Percentiles rank a stretch among this genome's conserved stretches.
These are phyloP conservation scores for Metschnikowia orientalis DNA, from an alignment of 805 yeast species.

Conservation along the genomic window DNA sequence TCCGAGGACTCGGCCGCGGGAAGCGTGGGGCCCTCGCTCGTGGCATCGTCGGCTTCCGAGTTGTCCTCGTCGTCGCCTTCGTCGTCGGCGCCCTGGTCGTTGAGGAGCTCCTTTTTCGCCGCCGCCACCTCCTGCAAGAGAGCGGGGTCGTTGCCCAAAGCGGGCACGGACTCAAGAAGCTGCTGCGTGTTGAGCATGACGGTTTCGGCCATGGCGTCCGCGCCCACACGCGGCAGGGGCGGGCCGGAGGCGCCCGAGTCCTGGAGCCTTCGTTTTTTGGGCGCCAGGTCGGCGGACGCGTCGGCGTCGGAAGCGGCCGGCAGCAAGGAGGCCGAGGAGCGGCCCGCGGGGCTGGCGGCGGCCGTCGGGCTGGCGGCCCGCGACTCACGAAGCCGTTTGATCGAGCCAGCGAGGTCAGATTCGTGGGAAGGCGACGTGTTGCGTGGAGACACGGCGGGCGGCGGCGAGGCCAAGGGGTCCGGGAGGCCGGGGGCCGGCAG, in stretches of 20 bases:
- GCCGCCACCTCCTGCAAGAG: constrained; percentile 1
- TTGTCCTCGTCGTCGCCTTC: constrained; percentile 8
- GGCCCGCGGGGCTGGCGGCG: too few species aligned
- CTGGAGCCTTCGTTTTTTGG: too few species aligned
- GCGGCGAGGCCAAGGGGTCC: too few species aligned
- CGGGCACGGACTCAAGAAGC: constrained; percentile 3
- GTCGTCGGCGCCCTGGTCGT: constrained; percentile 19
- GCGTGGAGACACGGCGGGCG: too few species aligned
- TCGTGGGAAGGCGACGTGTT: too few species aligned
- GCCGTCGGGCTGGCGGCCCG: too few species aligned
- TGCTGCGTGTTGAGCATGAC: constrained; percentile 1
- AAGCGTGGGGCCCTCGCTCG: not conserved
- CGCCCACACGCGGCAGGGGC: too few species aligned
- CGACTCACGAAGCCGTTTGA: constrained; percentile 5
- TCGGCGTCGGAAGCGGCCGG: too few species aligned
- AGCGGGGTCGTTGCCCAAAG: not conserved
- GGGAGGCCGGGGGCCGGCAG: too few species aligned
- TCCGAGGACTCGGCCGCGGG: not conserved
- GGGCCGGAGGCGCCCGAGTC: too few species aligned
- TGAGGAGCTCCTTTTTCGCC: constrained; percentile 10
- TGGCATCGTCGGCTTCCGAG: constrained; percentile 3
- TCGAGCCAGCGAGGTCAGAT: constrained; percentile 5
- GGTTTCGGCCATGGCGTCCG: constrained; percentile 1
- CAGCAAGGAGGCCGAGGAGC: too few species aligned
- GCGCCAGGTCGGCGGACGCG: too few species aligned